Conservation (phyloP, 192 early-diverging fungal genomes). For the Diversispora epigaea region DNA sequence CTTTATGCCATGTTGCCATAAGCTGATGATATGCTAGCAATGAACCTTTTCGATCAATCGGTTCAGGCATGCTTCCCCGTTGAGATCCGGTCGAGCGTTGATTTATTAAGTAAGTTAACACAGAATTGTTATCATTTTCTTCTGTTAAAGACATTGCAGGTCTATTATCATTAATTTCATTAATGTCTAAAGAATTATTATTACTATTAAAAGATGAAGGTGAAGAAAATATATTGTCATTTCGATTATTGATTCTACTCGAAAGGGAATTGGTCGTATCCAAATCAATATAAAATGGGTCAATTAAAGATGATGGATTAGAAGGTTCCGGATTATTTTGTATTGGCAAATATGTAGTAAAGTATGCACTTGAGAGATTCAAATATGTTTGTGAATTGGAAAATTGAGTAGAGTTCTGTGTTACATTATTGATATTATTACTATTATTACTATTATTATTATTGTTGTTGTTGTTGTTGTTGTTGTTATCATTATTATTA, state of each 20-base stretch:
- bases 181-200: too few species aligned
- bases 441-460: neutral
- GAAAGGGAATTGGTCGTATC: neutral
- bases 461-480: neutral
- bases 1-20: slow-evolving; percentile 14
- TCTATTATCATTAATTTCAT: neutral
- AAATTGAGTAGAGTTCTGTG: neutral
- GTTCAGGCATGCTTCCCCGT: neutral
- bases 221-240: neutral
- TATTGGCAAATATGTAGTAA: too few species aligned
- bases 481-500: neutral
- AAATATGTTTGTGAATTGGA: neutral
- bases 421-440: neutral
- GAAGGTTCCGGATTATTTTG: neutral
- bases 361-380: too few species aligned
- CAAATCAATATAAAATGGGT: neutral
- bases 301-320: neutral
- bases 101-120: neutral
- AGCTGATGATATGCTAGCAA: slow-evolving; percentile 1
- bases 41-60: too few species aligned
- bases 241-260: neutral
- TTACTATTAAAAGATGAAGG: too few species aligned
- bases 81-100: neutral
- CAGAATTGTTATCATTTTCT: neutral
- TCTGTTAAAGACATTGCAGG: neutral